Percentiles rank a stretch among this genome's conserved stretches.
phyloP scores from a whole-genome alignment of 305 asterid species.

The Petunia hybrid region DNA sequence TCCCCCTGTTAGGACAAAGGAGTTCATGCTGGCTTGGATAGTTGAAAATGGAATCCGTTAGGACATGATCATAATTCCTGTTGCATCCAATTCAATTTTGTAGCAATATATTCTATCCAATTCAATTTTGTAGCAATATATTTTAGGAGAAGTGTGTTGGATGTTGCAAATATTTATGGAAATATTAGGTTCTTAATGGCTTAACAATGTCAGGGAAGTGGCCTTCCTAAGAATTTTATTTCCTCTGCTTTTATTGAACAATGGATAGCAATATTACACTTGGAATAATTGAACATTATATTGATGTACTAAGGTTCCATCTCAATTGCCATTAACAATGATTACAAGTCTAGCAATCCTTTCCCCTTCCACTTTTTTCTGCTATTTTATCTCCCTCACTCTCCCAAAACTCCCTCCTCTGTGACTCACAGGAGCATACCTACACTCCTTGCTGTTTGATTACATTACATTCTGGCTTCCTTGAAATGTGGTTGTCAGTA shows the following conservation, averaged over 20 bases:
- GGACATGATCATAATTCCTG: neutral
- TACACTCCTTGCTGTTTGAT: too few relatives aligned
- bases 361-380: too few relatives aligned
- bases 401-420: too few relatives aligned
- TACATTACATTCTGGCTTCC: too few relatives aligned
- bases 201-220: neutral
- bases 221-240: neutral
- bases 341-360: too few relatives aligned
- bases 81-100: neutral
- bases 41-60: slow-evolving; percentile 2
- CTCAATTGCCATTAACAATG: too few relatives aligned
- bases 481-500: too few relatives aligned
- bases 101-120: neutral
- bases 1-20: neutral
- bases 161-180: neutral
- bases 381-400: too few relatives aligned
- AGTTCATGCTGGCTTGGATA: neutral
- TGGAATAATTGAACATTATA: neutral
- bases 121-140: slow-evolving; percentile 2
- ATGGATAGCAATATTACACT: neutral
- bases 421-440: too few relatives aligned
- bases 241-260: neutral
- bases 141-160: neutral
- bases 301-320: too few relatives aligned
- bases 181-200: neutral